These are phyloP conservation scores for Candida ipomoeae DNA, from an alignment of 805 yeast species.

Conservation along the genomic window DNA sequence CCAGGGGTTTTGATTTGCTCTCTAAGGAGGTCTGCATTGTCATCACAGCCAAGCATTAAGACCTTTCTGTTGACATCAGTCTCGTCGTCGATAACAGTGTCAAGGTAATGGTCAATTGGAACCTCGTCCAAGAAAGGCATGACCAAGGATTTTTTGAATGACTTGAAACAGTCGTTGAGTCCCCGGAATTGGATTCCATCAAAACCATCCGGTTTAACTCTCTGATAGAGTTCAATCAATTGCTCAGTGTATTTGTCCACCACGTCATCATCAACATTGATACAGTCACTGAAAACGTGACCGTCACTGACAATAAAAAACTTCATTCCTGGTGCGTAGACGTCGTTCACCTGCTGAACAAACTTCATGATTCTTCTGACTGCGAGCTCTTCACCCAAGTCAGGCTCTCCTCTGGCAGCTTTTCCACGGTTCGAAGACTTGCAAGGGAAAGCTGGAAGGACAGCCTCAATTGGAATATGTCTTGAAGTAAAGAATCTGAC, in stretches of 20 bases:
- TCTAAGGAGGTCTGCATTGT: conserved; percentile 32
- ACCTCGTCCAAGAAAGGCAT: conserved; percentile 18
- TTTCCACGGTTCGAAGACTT: conserved; percentile 55
- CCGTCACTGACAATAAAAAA: conserved; percentile 60
- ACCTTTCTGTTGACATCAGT: conserved; percentile 36
- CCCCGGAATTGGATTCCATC: conserved; percentile 30
- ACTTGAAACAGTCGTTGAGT: conserved; percentile 32
- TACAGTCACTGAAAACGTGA: conserved; percentile 61
- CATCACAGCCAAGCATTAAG: conserved; percentile 35
- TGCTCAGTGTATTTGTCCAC: conserved; percentile 47
- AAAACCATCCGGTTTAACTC: conserved; percentile 28
- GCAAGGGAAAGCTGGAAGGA: conserved; percentile 63
- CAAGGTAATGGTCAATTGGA: conserved; percentile 28
- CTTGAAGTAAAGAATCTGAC: conserved; percentile 48
- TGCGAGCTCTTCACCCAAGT: conserved; percentile 46
- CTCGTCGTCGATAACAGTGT: conserved; percentile 29
- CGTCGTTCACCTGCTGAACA: conserved; percentile 22
- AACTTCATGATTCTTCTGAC: conserved; percentile 29
- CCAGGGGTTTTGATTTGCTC: conserved; percentile 32
- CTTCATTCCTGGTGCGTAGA: conserved; percentile 55
- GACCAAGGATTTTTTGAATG: conserved; percentile 16
- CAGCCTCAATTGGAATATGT: conserved; percentile 47
- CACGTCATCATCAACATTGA: conserved; percentile 55
- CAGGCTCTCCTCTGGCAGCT: conserved; percentile 48
- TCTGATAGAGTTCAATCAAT: conserved; percentile 41